Evolutionary conservation across 495 filamentous ascomycete genomes (phyloP), one percentile per base, ranked within the genome.

Genomic region (Trichoderma virens): DNA sequence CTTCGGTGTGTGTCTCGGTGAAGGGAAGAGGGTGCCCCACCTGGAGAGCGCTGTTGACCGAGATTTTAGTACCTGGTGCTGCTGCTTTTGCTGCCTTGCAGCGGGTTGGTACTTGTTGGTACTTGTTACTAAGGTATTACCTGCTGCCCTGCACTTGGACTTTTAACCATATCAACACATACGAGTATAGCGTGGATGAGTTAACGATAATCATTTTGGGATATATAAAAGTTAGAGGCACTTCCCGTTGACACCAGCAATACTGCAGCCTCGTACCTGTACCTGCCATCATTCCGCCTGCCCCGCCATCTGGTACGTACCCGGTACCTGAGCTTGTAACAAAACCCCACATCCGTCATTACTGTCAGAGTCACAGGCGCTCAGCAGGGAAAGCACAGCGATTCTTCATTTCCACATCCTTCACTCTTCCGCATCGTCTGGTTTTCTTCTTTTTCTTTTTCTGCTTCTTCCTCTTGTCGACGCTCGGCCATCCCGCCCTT

Each of bases 281-380:
- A 11, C 32, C 32, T 35, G 5, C 41, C 14, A 20, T 18, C 9
- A 43, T 47, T 11, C 38, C 38, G 13, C 38, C 18, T 20, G 51
- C 51, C 51, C 51, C 23, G 51, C 51, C 27, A 30, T 28, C 2
- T 16, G 23, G 51, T 30, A 30, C 23, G 5, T 56, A 45, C 18
- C 25, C 27, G 3, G 20, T 25, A 25, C 45, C 45, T 51, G n/a
- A 51, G 6, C 45, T 23, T 27, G 45, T 16, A 6, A 27, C 45
- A 43, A 43, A 39, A 27, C 51, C 51, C 51, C 51, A 56, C 51
- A 56, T 56, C 51, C 51, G 51, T 56, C 51, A 56, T 56, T 13
- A 18, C 9, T 8, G 23, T 30, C 51, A 45, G 23, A 30, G 51
- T 56, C 27, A 56, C 51, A 56, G 20, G 20, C n/a, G 23, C 45